Base-by-base conservation (phyloP, 768 basidiomycete species). In the Suillus occidentalis region DNA sequence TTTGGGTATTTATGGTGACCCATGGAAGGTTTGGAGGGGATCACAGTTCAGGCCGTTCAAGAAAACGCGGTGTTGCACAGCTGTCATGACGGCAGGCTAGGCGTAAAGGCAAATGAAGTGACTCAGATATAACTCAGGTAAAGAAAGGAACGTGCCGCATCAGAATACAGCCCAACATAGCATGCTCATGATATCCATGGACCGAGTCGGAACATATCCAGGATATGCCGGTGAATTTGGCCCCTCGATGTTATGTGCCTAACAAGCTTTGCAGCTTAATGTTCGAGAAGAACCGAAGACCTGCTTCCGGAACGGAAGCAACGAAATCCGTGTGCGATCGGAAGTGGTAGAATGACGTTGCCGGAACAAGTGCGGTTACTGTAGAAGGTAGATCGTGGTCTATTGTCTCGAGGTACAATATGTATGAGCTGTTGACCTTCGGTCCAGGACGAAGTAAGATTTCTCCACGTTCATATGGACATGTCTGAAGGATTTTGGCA, bases 1-100 rank as follows among this genome's bases (percentile, higher is more conserved):
- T 71, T 31, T 59, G 25, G n/a, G 63, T 65, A 64, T 75, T 71
- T 76, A 76, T 75, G 75, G 58, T 66, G 39, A 5, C 34, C 34
- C 34, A 36, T 55, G 12, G 34, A 36, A 14, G 36, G 3, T 34
- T 36, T 55, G 31, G 18, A 18, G 31, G 31, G 31, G 20, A 36
- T 55, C 6, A 36, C 6, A 36, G 53, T 36, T 37, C 34, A n/a
- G 20, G 31, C 34, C 20, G 5, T 7, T 25, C 22, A 40, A 58
- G 4, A 59, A 59, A 28, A 42, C 40, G 16, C 58, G 58, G 58
- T 42, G 39, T 28, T 59, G 40, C 14, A 5, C 25, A 59, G 18
- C 40, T 42, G 58, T 59, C 58, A 42, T 59, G 25, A 18, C 57
- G 22, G 40, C 18, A 28, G 16, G 40, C 3, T 31, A 59, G 12